Evolutionary conservation across 306 rosid species (phyloP), one percentile per base, ranked within the genome.

Genomic region (Elaeagnus macrophylla): DNA sequence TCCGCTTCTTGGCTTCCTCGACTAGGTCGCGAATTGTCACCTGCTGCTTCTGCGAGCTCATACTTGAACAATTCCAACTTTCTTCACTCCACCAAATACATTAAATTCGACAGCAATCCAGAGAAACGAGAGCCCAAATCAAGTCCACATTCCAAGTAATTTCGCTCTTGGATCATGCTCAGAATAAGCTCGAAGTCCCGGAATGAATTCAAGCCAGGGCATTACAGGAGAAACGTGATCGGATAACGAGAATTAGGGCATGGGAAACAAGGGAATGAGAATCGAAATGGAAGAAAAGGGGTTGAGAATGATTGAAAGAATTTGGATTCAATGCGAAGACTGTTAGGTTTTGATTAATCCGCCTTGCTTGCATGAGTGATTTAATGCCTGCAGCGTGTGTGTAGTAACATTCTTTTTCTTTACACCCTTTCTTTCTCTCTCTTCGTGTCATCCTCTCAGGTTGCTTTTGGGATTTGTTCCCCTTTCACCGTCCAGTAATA

Each of bases 1-100:
- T 60, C 70, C 96, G 80, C 74, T 87, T 91, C 87, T 91, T 91
- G 12, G 95, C 95, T 72, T 91, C 99, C 68, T 91, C 99, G 7
- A 72, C 85, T 16, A 91, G 95, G 95, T 91, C 99, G 10, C 89
- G 89, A 64, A 75, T 77, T 57, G 72, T 18, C 32, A 83, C 93
- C 53, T 67, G 88, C 67, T 73, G 78, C 70, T 59, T 87, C 60
- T 65, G 83, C 39, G 72, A 37, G 75, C 80, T 83, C 86, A 79
- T 79, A 61, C 75, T 67, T 43, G 37, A 54, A 35, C 63, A 38
- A 63, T 49, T 48, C 53, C 46, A 56, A 48, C 54, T 40, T 53
- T 61, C 39, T 57, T 44, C 39, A 25, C 16, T 43, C 37, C 50
- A 5, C 6, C 18, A 68, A 40, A 48, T 18, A 14, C 9, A 40